phyloP scores from a whole-genome alignment of 805 yeast species.

The Candida verbasci region DNA sequence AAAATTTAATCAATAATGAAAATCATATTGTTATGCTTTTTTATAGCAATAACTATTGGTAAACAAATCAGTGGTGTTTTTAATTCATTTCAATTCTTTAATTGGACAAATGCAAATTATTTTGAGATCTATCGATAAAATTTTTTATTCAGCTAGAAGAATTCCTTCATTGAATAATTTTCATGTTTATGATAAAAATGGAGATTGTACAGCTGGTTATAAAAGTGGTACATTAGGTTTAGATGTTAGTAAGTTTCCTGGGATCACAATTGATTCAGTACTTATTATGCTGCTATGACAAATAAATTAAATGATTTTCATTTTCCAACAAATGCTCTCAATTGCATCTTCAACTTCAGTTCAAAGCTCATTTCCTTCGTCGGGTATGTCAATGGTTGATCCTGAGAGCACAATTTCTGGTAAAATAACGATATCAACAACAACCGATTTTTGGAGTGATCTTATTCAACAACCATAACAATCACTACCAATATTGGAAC shows the following conservation, averaged over 20 bases:
- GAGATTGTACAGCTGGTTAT: slow-evolving; percentile 18
- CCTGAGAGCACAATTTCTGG: background rate
- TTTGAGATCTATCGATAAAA: background rate
- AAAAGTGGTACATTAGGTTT: slow-evolving; percentile 19
- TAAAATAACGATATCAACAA: background rate
- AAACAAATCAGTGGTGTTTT: slow-evolving; percentile 7
- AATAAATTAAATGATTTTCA: slow-evolving; percentile 16
- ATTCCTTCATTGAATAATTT: slow-evolving; percentile 12
- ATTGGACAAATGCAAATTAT: slow-evolving; percentile 1
- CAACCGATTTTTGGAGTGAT: too few species aligned
- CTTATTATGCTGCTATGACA: slow-evolving; percentile 13
- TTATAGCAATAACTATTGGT: background rate
- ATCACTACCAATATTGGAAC: background rate
- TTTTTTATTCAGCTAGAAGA: slow-evolving; percentile 4
- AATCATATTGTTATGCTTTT: too few species aligned
- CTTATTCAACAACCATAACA: background rate
- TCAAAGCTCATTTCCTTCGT: too few species aligned
- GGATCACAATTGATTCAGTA: slow-evolving; percentile 13
- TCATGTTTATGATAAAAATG: slow-evolving; percentile 12
- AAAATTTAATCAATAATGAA: too few species aligned
- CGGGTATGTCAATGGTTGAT: background rate
- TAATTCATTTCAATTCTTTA: slow-evolving; percentile 6
- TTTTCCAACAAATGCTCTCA: slow-evolving; percentile 11
- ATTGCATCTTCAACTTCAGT: slow-evolving; percentile 11
- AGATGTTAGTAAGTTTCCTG: background rate